These are phyloP conservation scores for Tulasnella sp. DNA, from an alignment of 768 basidiomycete genomes.

Conservation along the genomic window DNA sequence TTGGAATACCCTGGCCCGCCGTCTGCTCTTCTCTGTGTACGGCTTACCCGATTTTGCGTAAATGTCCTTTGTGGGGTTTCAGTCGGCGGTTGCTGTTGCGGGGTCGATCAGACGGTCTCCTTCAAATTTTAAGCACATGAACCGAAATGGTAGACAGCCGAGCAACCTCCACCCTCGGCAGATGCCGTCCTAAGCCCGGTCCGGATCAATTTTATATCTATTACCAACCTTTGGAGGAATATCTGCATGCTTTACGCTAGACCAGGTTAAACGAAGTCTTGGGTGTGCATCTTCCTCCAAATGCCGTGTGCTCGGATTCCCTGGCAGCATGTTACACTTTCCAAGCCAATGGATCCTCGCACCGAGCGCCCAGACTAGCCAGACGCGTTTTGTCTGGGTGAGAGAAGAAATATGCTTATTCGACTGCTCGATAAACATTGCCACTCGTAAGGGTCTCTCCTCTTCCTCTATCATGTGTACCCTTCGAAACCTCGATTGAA, in stretches of 20 bases:
- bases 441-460: neutral
- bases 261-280: neutral
- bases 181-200: neutral
- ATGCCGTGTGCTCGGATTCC: neutral
- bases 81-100: neutral
- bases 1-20: neutral
- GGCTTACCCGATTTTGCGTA: neutral
- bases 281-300: neutral
- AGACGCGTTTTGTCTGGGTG: neutral
- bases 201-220: neutral
- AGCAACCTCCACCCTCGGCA: neutral
- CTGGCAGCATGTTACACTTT: neutral
- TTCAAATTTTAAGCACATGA: neutral
- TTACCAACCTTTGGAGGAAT: neutral
- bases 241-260: neutral
- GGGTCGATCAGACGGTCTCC: neutral
- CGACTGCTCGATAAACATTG: neutral
- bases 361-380: neutral
- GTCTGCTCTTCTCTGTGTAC: neutral
- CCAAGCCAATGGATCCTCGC: neutral
- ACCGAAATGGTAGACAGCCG: neutral
- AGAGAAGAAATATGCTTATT: neutral
- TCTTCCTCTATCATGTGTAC: neutral
- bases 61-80: neutral
- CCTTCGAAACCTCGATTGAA: neutral